A percentile compares a stretch with the other conserved stretches of the same genome.
These are phyloP conservation scores for Dendrostoma leiphaemia DNA, from an alignment of 2,329 filamentous ascomycete genomes.

Conservation along the genomic window DNA sequence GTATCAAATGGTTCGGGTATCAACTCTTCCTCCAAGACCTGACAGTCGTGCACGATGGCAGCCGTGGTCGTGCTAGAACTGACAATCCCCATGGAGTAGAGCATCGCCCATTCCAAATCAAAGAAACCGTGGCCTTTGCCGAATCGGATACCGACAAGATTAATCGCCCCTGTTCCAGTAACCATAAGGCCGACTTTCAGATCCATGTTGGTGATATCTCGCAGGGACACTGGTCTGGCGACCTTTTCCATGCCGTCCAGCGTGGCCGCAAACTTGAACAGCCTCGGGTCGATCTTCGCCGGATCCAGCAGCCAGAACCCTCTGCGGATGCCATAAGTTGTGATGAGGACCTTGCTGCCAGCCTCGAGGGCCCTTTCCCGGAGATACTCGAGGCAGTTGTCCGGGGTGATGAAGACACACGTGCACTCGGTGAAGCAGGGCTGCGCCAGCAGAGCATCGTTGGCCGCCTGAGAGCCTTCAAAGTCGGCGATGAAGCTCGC, in stretches of 20 bases:
- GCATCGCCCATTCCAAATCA: constrained; percentile 41
- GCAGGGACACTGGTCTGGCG: constrained; percentile 32
- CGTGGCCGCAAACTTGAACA: constrained; percentile 33
- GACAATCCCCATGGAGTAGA: constrained; percentile 33
- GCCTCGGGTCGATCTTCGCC: constrained; percentile 24
- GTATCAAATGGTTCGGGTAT: constrained; percentile 35
- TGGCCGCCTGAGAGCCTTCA: constrained; percentile 32
- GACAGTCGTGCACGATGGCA: constrained; percentile 39
- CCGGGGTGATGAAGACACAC: constrained; percentile 38
- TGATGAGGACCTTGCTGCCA: constrained; percentile 38
- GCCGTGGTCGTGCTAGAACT: constrained; percentile 26
- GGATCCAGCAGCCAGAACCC: constrained; percentile 42
- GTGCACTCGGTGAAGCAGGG: constrained; percentile 29
- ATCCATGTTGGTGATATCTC: constrained; percentile 30
- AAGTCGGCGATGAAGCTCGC: constrained; percentile 42
- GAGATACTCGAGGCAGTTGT: constrained; percentile 42
- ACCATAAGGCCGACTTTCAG: constrained; percentile 34
- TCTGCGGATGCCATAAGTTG: constrained; percentile 38
- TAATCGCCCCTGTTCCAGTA: constrained; percentile 39
- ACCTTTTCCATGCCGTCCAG: constrained; percentile 43
- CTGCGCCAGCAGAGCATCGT: constrained; percentile 28
- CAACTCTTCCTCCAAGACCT: constrained; percentile 35
- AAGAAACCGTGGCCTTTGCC: constrained; percentile 40
- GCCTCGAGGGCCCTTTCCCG: constrained; percentile 35
- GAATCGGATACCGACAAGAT: constrained; percentile 34